Evolutionary conservation across 345 rosid genomes (phyloP).

Genomic region (Alliaria petiolata): DNA sequence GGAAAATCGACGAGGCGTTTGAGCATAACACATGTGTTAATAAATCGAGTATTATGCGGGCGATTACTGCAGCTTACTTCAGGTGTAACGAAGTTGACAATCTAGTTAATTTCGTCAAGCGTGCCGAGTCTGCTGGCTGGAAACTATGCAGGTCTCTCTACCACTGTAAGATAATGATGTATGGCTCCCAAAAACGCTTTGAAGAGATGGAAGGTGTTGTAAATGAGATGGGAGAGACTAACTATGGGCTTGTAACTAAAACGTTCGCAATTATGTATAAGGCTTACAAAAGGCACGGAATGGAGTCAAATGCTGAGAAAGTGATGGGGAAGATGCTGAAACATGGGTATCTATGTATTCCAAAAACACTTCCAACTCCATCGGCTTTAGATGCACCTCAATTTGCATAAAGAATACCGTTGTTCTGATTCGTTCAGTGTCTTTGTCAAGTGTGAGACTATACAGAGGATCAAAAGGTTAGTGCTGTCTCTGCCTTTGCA

Average conservation of each 20-base stretch:
- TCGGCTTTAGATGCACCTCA: conserved; percentile 11
- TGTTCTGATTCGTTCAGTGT: conserved; percentile 14
- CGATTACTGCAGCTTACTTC: conserved; percentile 52
- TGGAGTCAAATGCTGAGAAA: conserved; percentile 44
- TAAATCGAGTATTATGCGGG: conserved; percentile 42
- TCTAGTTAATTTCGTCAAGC: conserved; percentile 55
- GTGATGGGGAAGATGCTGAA: conserved; percentile 73
- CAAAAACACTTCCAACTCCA: conserved; percentile 14
- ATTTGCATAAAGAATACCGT: conserved; percentile 27
- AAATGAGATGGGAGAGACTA: conserved; percentile 58
- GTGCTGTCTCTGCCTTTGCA: conserved; percentile 20
- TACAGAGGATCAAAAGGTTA: conserved; percentile 31
- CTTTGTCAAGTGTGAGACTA: conserved; percentile 11
- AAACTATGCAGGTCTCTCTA: conserved; percentile 61
- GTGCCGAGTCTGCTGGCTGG: conserved; percentile 78
- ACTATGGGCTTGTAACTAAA: conserved; percentile 40
- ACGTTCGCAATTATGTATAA: conserved; percentile 57
- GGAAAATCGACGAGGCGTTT: conserved; percentile 64
- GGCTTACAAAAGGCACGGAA: conserved; percentile 46
- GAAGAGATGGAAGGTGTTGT: conserved; percentile 77
- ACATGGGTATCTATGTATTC: conserved; percentile 42
- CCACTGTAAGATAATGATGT: conserved; percentile 77
- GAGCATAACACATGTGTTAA: conserved; percentile 48
- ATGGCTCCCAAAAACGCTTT: conserved; percentile 52
- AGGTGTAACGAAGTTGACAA: conserved; percentile 60